These are phyloP conservation scores for Nothopassalora personata DNA, from an alignment of 2,329 filamentous ascomycete species.

Conservation along the genomic window DNA sequence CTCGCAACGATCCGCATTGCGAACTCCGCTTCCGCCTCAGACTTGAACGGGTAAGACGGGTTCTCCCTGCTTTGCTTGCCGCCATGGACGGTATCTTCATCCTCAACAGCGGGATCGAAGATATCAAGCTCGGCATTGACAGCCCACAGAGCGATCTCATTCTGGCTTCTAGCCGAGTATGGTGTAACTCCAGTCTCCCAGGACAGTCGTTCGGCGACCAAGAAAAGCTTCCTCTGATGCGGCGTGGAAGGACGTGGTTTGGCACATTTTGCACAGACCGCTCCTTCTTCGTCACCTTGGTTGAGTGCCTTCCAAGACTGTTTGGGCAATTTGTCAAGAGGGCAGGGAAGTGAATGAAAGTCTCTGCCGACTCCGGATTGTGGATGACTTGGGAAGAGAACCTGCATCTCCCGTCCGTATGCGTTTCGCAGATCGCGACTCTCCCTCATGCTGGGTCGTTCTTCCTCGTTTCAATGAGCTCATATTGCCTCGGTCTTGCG, in stretches of 20 bases:
- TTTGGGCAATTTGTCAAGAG: conserved; percentile 17
- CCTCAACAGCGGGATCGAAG: conserved; percentile 19
- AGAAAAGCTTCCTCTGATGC: conserved; percentile 21
- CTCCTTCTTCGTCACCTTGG: conserved; percentile 8
- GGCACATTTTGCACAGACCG: conserved; percentile 15
- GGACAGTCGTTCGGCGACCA: conserved; percentile 19
- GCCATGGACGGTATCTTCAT: conserved; percentile 13
- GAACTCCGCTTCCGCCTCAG: conserved; percentile 12
- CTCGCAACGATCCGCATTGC: conserved; percentile 15
- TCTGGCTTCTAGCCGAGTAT: conserved; percentile 13
- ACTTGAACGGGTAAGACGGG: conserved; percentile 14
- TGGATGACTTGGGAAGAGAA: conserved; percentile 12
- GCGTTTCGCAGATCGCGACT: neutral
- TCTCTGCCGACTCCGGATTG: conserved; percentile 16
- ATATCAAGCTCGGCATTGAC: conserved; percentile 19
- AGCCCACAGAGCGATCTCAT: conserved; percentile 19
- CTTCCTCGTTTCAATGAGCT: neutral
- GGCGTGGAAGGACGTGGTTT: conserved; percentile 9
- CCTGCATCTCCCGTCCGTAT: neutral
- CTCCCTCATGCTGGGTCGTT: neutral
- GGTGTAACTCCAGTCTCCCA: conserved; percentile 10
- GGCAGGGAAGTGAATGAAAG: conserved; percentile 18
- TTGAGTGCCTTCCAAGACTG: conserved; percentile 16
- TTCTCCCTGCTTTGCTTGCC: conserved; percentile 15
- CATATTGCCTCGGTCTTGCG: neutral